Base-by-base conservation (phyloP, 108 stramenopile species). In the Licmophora abbreviata region DNA sequence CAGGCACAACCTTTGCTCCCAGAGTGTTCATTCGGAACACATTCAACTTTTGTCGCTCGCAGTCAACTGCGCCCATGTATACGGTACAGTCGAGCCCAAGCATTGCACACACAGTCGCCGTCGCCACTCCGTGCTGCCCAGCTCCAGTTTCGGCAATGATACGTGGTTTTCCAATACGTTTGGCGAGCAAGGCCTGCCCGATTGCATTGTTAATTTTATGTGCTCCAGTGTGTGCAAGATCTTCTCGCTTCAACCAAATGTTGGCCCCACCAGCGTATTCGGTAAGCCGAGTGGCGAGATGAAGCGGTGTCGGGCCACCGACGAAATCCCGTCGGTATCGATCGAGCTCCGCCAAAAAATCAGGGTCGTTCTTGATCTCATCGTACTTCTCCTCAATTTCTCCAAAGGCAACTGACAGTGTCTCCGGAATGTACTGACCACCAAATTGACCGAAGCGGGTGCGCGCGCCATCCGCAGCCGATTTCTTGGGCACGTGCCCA, bases 151-250 rank as follows among this genome's bases (percentile, higher is more conserved):
- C 96, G 34, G 96, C 96, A 65, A 97, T 97, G 67, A 97, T 94
- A 53, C 96, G 88, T 34, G 82, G 79, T 74, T 97, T 97, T 29
- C 94, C 94, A 48, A 95, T 73, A 44, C 87, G 88, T 66, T 95
- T 95, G 46, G 93, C 96, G 33, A 97, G 61, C 2, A 97, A 71
- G 14, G 92, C 93, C 73, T 97, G 96, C 5, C 94, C 96, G 50
- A 97, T 89, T 46, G 94, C 96, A 73, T 97, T 97, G 75, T 97
- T 97, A 69, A 97, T 95, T 69, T 95, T 95, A 85, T 95, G 94
- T 15, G 96, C 94, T 37, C 96, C 94, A 6, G 96, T 97, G 61
- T 95, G 96, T 9, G 93, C 92, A 59, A 97, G 73, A 66, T 97
- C 96, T 58, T 97, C 96, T 24, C 96, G 66, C 66, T 97, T 97